Conservation (phyloP, 2,329 filamentous ascomycete genomes). For the Trichoderma sp. region DNA sequence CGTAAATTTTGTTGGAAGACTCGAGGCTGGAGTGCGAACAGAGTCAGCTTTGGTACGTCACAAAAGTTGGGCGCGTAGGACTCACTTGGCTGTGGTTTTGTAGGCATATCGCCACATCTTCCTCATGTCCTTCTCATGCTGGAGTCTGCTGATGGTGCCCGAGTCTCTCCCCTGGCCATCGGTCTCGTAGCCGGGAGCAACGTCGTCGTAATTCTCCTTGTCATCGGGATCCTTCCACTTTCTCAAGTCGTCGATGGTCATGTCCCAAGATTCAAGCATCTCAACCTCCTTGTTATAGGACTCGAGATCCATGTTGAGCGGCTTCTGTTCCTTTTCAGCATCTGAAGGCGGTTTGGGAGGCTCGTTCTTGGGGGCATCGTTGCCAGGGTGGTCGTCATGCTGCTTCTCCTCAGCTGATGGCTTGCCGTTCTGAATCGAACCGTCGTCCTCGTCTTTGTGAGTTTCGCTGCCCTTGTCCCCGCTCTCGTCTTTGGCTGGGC, state of each 20-base stretch:
- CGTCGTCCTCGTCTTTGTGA: slow-evolving; percentile 25
- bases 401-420: slow-evolving; percentile 2
- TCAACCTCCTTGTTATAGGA: slow-evolving; percentile 26
- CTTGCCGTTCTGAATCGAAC: slow-evolving; percentile 23
- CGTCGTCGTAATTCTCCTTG: slow-evolving; percentile 41
- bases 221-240: slow-evolving; percentile 44
- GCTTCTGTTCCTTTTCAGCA: slow-evolving; percentile 22
- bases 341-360: not conserved
- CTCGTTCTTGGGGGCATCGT: slow-evolving; percentile 1
- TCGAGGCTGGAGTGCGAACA: slow-evolving; percentile 41
- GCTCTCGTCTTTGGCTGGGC: not conserved
- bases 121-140: slow-evolving; percentile 49
- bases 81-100: slow-evolving; percentile 47
- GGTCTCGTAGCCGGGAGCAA: slow-evolving; percentile 43
- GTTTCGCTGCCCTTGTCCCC: not conserved
- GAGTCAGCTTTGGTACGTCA: not conserved
- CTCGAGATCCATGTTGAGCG: slow-evolving; percentile 31
- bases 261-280: slow-evolving; percentile 38
- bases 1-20: slow-evolving; percentile 57
- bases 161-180: slow-evolving; percentile 42
- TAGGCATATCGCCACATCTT: slow-evolving; percentile 47
- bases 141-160: slow-evolving; percentile 40
- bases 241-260: slow-evolving; percentile 42
- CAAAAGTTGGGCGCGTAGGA: slow-evolving; percentile 17
- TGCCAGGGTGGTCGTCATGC: not conserved